phyloP scores from a whole-genome alignment of 768 basidiomycete species.

The Rhodotorula toruloides region DNA sequence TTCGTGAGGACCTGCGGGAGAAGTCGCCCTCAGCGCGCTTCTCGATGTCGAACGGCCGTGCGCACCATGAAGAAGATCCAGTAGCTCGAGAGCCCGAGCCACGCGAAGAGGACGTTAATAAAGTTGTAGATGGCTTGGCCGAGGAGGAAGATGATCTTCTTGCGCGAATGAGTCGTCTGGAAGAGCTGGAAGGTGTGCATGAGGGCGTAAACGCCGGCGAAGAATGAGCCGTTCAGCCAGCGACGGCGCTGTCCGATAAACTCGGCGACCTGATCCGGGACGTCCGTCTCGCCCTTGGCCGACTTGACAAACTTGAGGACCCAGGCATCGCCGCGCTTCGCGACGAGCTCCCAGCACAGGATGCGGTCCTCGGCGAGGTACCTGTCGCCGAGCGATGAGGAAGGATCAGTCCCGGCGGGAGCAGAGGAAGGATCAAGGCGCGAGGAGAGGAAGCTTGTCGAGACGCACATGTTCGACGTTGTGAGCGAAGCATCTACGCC shows the following conservation, averaged over 20 bases:
- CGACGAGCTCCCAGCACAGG: constrained; percentile 87
- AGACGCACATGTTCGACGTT: constrained; percentile 51
- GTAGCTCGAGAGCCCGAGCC: constrained; percentile 78
- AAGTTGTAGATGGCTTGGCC: constrained; percentile 80
- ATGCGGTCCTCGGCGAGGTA: constrained; percentile 58
- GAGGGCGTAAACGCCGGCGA: constrained; percentile 87
- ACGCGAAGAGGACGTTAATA: constrained; percentile 79
- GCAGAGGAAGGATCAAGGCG: constrained; percentile 2
- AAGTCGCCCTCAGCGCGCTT: constrained; percentile 42
- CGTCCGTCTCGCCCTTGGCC: constrained; percentile 93
- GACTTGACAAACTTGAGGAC: constrained; percentile 62
- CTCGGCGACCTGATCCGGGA: constrained; percentile 81
- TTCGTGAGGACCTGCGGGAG: constrained; percentile 63
- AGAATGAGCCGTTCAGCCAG: constrained; percentile 72
- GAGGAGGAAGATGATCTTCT: constrained; percentile 68
- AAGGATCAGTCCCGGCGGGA: background rate
- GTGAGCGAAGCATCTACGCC: constrained; percentile 47
- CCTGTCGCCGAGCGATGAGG: constrained; percentile 46
- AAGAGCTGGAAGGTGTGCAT: constrained; percentile 76
- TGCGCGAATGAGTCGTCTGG: constrained; percentile 71
- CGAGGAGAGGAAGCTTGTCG: constrained; percentile 50
- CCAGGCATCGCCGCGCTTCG: constrained; percentile 71
- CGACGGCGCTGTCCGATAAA: constrained; percentile 57
- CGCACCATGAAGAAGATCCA: constrained; percentile 36
- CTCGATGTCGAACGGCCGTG: constrained; percentile 49